Evolutionary conservation across 2,329 filamentous ascomycete species (phyloP).

Genomic region (Pochonia chlamydosporia): DNA sequence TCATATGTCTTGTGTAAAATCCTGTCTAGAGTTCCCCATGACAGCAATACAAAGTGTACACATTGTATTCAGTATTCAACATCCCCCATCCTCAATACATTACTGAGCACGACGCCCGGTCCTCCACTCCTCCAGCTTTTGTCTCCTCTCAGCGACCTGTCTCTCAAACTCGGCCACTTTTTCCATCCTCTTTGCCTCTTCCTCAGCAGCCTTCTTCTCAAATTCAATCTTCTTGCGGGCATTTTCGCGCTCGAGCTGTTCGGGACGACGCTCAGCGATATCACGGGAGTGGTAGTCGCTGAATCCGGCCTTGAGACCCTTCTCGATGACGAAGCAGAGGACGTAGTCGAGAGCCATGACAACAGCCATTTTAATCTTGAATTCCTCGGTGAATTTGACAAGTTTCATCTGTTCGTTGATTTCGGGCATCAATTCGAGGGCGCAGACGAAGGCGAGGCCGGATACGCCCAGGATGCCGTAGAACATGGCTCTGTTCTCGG

Average conservation of each 20-base stretch:
- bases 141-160: slow-evolving; percentile 46
- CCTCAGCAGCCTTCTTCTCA: slow-evolving; percentile 40
- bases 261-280: slow-evolving; percentile 78
- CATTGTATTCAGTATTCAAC: background rate
- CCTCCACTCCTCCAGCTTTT: slow-evolving; percentile 42
- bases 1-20: background rate
- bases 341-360: slow-evolving; percentile 86
- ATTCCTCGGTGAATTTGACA: slow-evolving; percentile 82
- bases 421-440: slow-evolving; percentile 91
- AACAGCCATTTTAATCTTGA: slow-evolving; percentile 78
- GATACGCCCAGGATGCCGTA: slow-evolving; percentile 90
- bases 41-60: background rate
- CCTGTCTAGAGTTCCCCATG: background rate
- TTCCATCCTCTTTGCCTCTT: slow-evolving; percentile 44
- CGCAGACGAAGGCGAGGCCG: slow-evolving; percentile 86
- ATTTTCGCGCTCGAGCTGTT: slow-evolving; percentile 76
- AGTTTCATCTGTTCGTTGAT: slow-evolving; percentile 91
- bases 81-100: background rate
- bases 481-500: slow-evolving; percentile 97
- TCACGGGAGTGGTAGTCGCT: slow-evolving; percentile 91
- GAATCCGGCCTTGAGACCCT: slow-evolving; percentile 76
- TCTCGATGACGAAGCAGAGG: slow-evolving; percentile 83
- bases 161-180: slow-evolving; percentile 56
- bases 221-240: slow-evolving; percentile 58
- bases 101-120: slow-evolving; percentile 22